phyloP scores from a whole-genome alignment of 495 filamentous ascomycete genomes.

The Penicillium malachiteum region DNA sequence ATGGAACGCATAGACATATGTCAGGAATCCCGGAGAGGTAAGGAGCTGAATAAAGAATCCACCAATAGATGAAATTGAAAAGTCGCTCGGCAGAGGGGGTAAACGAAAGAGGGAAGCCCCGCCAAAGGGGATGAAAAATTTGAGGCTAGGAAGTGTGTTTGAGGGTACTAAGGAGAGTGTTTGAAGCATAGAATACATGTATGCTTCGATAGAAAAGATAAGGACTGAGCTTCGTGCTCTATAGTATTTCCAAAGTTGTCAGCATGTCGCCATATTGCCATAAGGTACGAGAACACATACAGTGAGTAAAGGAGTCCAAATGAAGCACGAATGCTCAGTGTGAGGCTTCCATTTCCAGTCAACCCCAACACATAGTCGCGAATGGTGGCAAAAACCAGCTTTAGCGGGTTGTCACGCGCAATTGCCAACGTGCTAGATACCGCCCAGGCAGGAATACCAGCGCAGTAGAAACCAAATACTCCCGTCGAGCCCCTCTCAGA shows the following conservation, averaged over 20 bases:
- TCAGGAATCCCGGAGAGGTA: slow-evolving; percentile 34
- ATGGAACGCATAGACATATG: slow-evolving; percentile 37
- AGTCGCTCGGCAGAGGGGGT: slow-evolving; percentile 29
- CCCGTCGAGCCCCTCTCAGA: slow-evolving; percentile 38
- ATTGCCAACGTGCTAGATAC: slow-evolving; percentile 41
- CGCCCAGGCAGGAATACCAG: slow-evolving; percentile 47
- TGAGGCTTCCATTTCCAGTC: slow-evolving; percentile 22
- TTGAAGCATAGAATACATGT: slow-evolving; percentile 52
- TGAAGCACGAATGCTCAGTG: slow-evolving; percentile 27
- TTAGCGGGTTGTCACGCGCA: slow-evolving; percentile 40
- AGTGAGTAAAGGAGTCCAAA: slow-evolving; percentile 34
- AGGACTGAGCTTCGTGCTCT: slow-evolving; percentile 41
- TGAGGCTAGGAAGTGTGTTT: slow-evolving; percentile 26
- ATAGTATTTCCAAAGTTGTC: slow-evolving; percentile 1
- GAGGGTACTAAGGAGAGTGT: slow-evolving; percentile 43
- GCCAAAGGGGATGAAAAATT: slow-evolving; percentile 39
- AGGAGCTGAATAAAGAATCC: slow-evolving; percentile 27
- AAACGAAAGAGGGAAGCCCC: slow-evolving; percentile 33
- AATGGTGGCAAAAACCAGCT: slow-evolving; percentile 31
- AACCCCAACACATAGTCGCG: slow-evolving; percentile 28
- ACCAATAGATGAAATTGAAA: slow-evolving; percentile 31
- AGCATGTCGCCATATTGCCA: slow-evolving; percentile 5
- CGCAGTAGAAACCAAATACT: slow-evolving; percentile 41
- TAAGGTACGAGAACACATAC: slow-evolving; percentile 22
- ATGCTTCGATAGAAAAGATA: slow-evolving; percentile 42